phyloP scores from a whole-genome alignment of 148 eudicot genomes.

The Vaccinium macrocarpon region DNA sequence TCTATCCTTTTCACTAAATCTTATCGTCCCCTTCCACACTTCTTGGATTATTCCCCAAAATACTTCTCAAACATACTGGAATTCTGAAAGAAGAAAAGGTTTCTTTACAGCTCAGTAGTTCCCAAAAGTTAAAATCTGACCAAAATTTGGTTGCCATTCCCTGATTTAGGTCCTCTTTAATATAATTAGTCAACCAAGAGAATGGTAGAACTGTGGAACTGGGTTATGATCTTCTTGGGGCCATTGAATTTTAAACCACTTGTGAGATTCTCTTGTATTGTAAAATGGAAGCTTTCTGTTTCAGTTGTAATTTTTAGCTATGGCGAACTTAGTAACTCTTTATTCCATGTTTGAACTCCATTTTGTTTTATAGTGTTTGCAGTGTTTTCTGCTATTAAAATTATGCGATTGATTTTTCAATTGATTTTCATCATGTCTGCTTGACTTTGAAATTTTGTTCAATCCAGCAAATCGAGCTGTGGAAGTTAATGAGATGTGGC shows the following conservation, averaged over 20 bases:
- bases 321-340: neutral
- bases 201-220: neutral
- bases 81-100: neutral
- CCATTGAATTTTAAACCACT: neutral
- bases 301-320: neutral
- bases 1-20: neutral
- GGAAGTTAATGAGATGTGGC: slow-evolving; percentile 97
- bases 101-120: neutral
- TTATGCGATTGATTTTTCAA: neutral
- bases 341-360: neutral
- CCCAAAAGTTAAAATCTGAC: neutral
- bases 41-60: neutral
- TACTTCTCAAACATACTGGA: no score
- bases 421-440: neutral
- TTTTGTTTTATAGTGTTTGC: neutral
- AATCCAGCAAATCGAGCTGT: slow-evolving; percentile 78
- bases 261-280: neutral
- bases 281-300: neutral
- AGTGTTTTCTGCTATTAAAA: neutral
- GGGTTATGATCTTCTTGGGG: neutral
- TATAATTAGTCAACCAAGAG: neutral
- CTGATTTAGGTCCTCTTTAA: neutral
- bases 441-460: slow-evolving; percentile 12
- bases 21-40: neutral
- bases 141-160: neutral